Evolutionary conservation across 2,329 filamentous ascomycete genomes (phyloP).

Genomic region (Nemania bipapillata): DNA sequence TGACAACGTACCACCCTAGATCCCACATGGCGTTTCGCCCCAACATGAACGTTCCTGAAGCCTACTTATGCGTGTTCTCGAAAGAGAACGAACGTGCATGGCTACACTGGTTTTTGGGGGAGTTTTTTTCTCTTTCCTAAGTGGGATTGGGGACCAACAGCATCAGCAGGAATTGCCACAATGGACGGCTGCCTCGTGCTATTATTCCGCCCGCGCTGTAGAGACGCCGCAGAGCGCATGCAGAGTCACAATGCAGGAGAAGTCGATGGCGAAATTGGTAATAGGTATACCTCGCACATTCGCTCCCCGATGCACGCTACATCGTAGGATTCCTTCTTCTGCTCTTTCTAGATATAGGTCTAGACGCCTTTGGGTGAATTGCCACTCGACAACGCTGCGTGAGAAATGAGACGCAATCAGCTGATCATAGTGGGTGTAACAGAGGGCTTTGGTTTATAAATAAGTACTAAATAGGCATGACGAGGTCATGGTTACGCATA

Average conservation of each 20-base stretch:
- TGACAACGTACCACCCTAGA: conserved; percentile 7
- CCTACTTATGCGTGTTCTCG: too few species aligned
- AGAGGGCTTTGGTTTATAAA: neutral
- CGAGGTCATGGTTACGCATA: conserved; percentile 27
- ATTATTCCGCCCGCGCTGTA: neutral
- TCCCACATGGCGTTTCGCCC: conserved; percentile 22
- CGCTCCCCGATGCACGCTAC: conserved; percentile 18
- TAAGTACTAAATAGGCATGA: neutral
- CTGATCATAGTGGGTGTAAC: conserved; percentile 7
- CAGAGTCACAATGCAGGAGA: conserved; percentile 29
- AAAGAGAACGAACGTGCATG: neutral
- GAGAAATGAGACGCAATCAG: conserved; percentile 23
- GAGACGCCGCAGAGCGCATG: conserved; percentile 9
- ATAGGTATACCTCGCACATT: conserved; percentile 12
- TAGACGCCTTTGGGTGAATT: neutral
- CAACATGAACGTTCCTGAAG: neutral
- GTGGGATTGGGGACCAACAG: neutral
- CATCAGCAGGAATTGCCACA: neutral
- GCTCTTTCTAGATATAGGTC: neutral
- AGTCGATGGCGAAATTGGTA: neutral
- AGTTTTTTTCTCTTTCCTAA: too few species aligned
- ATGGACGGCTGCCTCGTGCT: conserved; percentile 21
- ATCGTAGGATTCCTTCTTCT: neutral
- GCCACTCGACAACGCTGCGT: conserved; percentile 1
- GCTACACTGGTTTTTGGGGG: neutral